Evolutionary conservation across 75 land plant genomes (phyloP).

Genomic region (Cunninghamia lanceolata): DNA sequence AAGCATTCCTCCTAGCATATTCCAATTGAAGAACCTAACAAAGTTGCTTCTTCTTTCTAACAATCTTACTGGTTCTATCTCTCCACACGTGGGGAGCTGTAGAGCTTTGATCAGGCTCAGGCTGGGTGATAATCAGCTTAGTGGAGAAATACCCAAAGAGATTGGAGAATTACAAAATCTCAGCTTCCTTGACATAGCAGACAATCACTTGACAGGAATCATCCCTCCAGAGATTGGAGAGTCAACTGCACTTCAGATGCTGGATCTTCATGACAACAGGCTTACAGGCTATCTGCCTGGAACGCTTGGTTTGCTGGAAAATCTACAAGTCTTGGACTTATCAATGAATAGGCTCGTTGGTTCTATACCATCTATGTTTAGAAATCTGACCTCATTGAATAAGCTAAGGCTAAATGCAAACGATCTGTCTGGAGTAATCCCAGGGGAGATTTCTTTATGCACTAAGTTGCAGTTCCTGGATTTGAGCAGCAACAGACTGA

Average conservation of each 20-base stretch:
- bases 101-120: conserved; percentile 41
- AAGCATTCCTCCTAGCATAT: conserved; percentile 29
- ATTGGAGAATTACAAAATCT: conserved; percentile 30
- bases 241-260: conserved; percentile 25
- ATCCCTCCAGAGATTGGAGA: conserved; percentile 34
- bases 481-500: conserved; percentile 35
- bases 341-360: conserved; percentile 58
- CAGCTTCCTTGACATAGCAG: conserved; percentile 36
- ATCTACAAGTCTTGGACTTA: conserved; percentile 43
- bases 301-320: conserved; percentile 21
- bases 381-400: conserved; percentile 20
- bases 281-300: conserved; percentile 29
- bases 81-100: conserved; percentile 30
- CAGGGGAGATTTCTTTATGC: conserved; percentile 45
- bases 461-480: conserved; percentile 47
- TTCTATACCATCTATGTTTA: conserved; percentile 40
- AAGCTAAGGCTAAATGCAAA: conserved; percentile 41
- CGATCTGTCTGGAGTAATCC: conserved; percentile 55
- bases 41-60: conserved; percentile 33
- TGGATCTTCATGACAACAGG: conserved; percentile 30
- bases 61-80: conserved; percentile 31
- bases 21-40: conserved; percentile 24
- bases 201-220: conserved; percentile 33
- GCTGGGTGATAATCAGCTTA: conserved; percentile 28
- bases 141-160: conserved; percentile 33